Conservation (phyloP, 2,329 filamentous ascomycete species). For the Ceratocystis lukuohia region DNA sequence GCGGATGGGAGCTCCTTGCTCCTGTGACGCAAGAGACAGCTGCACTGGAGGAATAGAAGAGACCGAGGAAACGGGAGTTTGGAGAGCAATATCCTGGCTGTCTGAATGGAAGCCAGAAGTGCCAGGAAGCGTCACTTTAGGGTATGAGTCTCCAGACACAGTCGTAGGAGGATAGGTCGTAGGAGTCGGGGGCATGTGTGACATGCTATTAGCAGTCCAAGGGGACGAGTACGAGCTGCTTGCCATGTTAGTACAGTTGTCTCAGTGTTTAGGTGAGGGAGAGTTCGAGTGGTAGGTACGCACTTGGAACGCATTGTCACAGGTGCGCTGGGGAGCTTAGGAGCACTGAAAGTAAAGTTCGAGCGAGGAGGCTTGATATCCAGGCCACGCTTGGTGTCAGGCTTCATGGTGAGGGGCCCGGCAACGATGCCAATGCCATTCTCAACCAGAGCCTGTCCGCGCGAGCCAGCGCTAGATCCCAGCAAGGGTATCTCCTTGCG, state of each 20-base stretch:
- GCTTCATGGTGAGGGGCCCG: constrained; percentile 41
- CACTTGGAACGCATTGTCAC: constrained; percentile 47
- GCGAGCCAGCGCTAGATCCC: constrained; percentile 59
- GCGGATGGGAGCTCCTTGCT: constrained; percentile 37
- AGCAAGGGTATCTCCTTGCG: constrained; percentile 83
- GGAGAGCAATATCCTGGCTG: constrained; percentile 40
- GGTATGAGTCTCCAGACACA: constrained; percentile 39
- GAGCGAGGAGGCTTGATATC: constrained; percentile 44
- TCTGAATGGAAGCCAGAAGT: constrained; percentile 37
- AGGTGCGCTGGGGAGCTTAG: constrained; percentile 41
- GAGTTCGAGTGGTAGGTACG: constrained; percentile 25
- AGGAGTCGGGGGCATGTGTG: constrained; percentile 36
- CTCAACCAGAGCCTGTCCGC: constrained; percentile 61
- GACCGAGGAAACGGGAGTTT: constrained; percentile 25
- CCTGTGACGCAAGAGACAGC: constrained; percentile 33
- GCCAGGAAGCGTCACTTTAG: constrained; percentile 40
- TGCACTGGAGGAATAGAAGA: constrained; percentile 33
- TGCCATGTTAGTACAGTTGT: constrained; percentile 8
- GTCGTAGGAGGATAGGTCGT: constrained; percentile 39
- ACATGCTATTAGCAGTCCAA: constrained; percentile 38
- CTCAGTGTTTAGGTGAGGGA: constrained; percentile 22
- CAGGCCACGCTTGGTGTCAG: constrained; percentile 39
- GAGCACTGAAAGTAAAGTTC: constrained; percentile 44
- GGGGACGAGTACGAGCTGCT: constrained; percentile 41
- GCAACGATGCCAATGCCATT: constrained; percentile 48